A percentile compares a stretch with the other conserved stretches of the same genome.
Conservation (phyloP, 495 filamentous ascomycete genomes). For the Talaromyces ruber region DNA sequence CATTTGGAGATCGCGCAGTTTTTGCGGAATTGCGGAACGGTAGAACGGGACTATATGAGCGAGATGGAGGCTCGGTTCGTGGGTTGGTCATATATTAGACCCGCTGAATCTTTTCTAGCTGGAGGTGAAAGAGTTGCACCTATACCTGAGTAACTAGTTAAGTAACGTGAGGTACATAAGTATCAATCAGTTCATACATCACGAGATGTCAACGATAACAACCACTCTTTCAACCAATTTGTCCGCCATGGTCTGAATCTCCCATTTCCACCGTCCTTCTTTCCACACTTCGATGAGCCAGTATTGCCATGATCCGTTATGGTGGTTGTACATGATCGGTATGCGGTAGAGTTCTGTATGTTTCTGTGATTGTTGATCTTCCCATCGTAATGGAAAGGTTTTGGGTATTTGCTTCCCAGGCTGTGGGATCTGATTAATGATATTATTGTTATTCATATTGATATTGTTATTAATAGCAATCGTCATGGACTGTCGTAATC, state of each 20-base stretch:
- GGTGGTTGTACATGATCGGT: not conserved
- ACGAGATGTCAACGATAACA: constrained; percentile 24
- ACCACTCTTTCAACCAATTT: constrained; percentile 34
- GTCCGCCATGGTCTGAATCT: constrained; percentile 35
- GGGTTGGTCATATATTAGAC: not conserved
- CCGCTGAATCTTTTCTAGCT: not conserved
- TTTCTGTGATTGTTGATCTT: not conserved
- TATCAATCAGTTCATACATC: not conserved
- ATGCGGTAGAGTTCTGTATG: constrained; percentile 1
- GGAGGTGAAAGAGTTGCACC: not conserved
- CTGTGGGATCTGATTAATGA: not conserved
- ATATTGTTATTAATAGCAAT: constrained; percentile 4
- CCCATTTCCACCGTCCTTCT: constrained; percentile 31
- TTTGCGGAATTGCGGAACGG: not conserved
- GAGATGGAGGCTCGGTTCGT: not conserved
- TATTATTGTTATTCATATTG: not conserved
- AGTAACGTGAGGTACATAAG: not conserved
- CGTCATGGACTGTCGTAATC: constrained; percentile 45
- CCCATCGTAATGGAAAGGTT: not conserved
- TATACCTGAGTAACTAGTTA: no score
- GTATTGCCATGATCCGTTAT: constrained; percentile 17
- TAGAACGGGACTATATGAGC: not conserved
- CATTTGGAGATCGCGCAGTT: no score
- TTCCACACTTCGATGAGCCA: constrained; percentile 32
- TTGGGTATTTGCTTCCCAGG: not conserved